Evolutionary conservation across 2,329 filamentous ascomycete genomes (phyloP), one percentile per base, ranked within the genome.

Genomic region (Cladosporium sphaerospermum): DNA sequence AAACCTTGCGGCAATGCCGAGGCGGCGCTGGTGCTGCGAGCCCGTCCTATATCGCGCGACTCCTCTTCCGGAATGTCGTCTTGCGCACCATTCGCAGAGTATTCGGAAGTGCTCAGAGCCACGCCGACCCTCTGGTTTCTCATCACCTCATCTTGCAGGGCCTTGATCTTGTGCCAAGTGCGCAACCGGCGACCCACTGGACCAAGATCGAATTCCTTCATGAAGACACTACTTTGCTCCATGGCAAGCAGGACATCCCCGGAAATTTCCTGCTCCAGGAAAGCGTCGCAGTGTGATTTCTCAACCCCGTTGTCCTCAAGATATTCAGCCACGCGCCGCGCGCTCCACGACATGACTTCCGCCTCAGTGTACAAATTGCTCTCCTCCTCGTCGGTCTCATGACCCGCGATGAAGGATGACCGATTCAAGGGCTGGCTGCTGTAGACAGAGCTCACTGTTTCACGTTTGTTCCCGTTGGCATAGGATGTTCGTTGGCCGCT

Each of bases 121-220:
- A 67, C 53, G 62, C 65, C 54, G 16, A 33, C 19, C 14, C 59
- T 57, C 72, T 82, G 63, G 72, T 81, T 71, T 42, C 79, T 79
- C 58, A 81, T 85, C 40, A 93, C 84, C 69, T 96, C 89, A 64
- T 95, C 88, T 67, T 97, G 92, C 58, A 97, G 78, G 3, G 83
- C 77, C 70, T 95, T 95, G 69, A 97, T 91, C 71, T 93, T 96
- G 71, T 96, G 89, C 92, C 92, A 97, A 2, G 91, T 96, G 69
- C 95, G 95, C 57, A 97, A 73, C 56, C 92, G 81, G 54, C 89
- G 81, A 8, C 92, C 92, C 61, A 97, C 91, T 3, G 91, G 89
- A 14, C 92, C 92, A 60, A 97, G 78, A 61, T 96, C 89, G 62
- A 96, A 95, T 44, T 93, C 91, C 67, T 96, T 96, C 75, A 97